Evolutionary conservation across 257 asterid genomes (phyloP), one percentile per base, ranked within the genome.

Genomic region (Solanum boliviense): DNA sequence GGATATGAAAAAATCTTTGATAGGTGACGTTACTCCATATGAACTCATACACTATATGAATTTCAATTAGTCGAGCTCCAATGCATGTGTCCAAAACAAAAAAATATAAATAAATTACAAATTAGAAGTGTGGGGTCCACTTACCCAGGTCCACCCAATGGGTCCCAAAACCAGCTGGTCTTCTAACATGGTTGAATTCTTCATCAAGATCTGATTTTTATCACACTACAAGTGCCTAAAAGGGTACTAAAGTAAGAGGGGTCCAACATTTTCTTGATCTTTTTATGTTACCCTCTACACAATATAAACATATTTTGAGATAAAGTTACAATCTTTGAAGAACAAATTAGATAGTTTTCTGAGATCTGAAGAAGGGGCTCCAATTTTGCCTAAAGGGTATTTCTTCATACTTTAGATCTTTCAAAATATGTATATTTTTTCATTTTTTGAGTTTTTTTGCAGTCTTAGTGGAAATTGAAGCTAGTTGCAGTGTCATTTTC

Each of bases 101-200:
- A 7, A 81, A 7, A 9, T 81, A 5, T 16, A 16, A 46, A 16
- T 18, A 5, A 27, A 81, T 16, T 16, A 8, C 27, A 81, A 25
- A 48, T 48, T 81, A 29, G 10, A 46, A 29, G 1, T 81, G 6
- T 60, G 39, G 89, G 88, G 90, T 9, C 86, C 86, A 86, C 23
- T 86, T 13, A 2, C 18, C 41, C 67, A 84, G 74, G 86, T 87
- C 91, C 1, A 29, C 78, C 38, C 41, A 31, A 9, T 79, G 38
- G 84, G 84, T 9, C 25, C 84, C 84, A 79, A 86, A 88, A 91
- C 94, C 95, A 93, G 94, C 95, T 92, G 94, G 91, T 86, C 39
- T 67, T 35, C 74, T 36, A 75, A 27, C 29, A 58, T 44, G 18
- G 41, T 81, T 81, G 85, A 81, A 29, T 81, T 81, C 29, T 81